These are phyloP conservation scores for Mycocentrospora acerina DNA, from an alignment of 2,329 filamentous ascomycete genomes.

Conservation along the genomic window DNA sequence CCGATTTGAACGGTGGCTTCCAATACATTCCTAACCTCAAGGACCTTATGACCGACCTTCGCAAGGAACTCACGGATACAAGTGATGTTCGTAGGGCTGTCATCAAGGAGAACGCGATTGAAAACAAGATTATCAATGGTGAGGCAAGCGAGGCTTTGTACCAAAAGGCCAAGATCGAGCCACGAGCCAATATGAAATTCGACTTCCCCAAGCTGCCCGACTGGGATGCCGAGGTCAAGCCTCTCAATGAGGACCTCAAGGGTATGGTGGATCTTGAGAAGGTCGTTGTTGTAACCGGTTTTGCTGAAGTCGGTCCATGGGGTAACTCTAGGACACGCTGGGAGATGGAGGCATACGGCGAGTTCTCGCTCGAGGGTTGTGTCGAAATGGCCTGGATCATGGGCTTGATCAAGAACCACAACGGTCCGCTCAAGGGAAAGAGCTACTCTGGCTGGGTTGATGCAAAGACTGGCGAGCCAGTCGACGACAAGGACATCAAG, in stretches of 20 bases:
- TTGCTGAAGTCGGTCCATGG: conserved; percentile 95
- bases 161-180: conserved; percentile 90
- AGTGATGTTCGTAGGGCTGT: conserved; percentile 92
- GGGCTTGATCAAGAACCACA: conserved; percentile 99
- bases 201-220: conserved; percentile 88
- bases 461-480: conserved; percentile 87
- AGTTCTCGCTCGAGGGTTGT: conserved; percentile 96
- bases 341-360: conserved; percentile 98
- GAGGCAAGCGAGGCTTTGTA: conserved; percentile 89
- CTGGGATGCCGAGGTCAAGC: conserved; percentile 88
- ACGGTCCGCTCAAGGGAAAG: conserved; percentile 92
- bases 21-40: conserved; percentile 98
- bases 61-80: conserved; percentile 92
- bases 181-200: conserved; percentile 96
- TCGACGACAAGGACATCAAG: conserved; percentile 98
- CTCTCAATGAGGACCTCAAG: conserved; percentile 84
- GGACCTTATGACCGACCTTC: conserved; percentile 86
- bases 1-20: conserved; percentile 94
- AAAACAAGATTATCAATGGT: conserved; percentile 97
- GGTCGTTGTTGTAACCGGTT: conserved; percentile 96
- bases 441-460: conserved; percentile 98
- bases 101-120: conserved; percentile 90
- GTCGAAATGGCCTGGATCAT: conserved; percentile 99
- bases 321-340: conserved; percentile 96
- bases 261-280: conserved; percentile 99